Evolutionary conservation across 768 basidiomycete genomes (phyloP), one percentile per base, ranked within the genome.

Genomic region (Amyloporia xantha): DNA sequence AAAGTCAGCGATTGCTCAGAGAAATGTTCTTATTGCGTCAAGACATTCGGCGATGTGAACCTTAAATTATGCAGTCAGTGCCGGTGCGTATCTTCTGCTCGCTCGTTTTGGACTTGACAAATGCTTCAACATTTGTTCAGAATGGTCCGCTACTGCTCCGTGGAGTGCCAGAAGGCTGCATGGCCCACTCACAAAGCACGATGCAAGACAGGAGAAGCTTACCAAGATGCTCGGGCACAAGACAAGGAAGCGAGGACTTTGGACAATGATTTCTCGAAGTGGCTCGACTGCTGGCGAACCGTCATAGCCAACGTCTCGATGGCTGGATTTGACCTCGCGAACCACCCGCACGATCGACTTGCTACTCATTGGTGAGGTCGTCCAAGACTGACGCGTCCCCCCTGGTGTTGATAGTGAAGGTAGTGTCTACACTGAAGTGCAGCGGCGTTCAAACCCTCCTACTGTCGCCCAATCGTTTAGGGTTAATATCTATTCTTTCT

Each of bases 81-180:
- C 33, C 4, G 25, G 49, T 50, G 5, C 27, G 44, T 44, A 4
- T 4, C n/a, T n/a, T n/a, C n/a, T n/a, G n/a, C n/a, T n/a, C n/a
- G n/a, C n/a, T 35, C 38, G 6, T 9, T n/a, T 40, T 7, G 38
- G 40, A 41, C 13, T 39, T 39, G 6, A 17, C 12, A 13, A 20
- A 6, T 42, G 21, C 19, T 21, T 26, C 41, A 28, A n/a, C 44
- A 26, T 6, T 46, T 35, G 30, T 23, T 17, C 21, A 52, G 51
- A 21, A 28, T 64, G 37, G 65, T 65, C 19, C 60, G 59, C 12
- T 66, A 66, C 39, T 66, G 65, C 44, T 64, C 63, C 12, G 55
- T 55, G 24, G 54, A 54, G 44, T 65, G 63, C 44, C 61, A 66
- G 41, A 55, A 56, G 4, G 61, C 55, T 0, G 64, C 63, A 3